Conservation (phyloP, 1,284 basidiomycete genomes). For the Tremellales sp. region DNA sequence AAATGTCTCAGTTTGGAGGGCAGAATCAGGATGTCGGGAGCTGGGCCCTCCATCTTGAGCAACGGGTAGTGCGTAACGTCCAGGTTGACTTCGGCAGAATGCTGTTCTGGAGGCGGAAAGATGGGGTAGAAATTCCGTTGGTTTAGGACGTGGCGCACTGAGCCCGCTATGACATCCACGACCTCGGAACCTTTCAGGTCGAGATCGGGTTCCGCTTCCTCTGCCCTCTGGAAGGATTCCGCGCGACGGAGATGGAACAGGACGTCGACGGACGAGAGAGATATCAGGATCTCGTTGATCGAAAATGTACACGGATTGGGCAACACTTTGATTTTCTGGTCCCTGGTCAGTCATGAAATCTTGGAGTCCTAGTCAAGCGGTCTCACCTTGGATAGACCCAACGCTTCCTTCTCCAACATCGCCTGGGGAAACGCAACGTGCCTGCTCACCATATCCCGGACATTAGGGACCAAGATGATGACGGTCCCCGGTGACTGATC, state of each 20-base stretch:
- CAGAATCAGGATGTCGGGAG: constrained; percentile 78
- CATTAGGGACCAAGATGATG: constrained; percentile 73
- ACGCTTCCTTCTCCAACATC: constrained; percentile 55
- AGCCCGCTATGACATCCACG: constrained; percentile 70
- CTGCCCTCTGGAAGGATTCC: constrained; percentile 69
- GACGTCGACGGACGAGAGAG: constrained; percentile 73
- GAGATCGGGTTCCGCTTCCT: constrained; percentile 58
- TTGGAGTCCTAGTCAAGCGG: not conserved
- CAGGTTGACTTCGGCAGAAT: constrained; percentile 75
- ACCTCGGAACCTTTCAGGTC: constrained; percentile 44
- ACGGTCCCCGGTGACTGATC: constrained; percentile 63
- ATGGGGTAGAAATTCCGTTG: constrained; percentile 95
- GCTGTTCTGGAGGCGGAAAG: constrained; percentile 75
- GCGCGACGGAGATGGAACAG: constrained; percentile 85
- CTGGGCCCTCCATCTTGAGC: constrained; percentile 46
- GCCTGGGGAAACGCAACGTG: constrained; percentile 87
- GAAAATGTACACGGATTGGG: constrained; percentile 85
- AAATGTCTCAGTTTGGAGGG: constrained; percentile 84
- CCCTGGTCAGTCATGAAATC: not conserved
- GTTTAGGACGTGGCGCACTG: constrained; percentile 74
- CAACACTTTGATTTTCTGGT: constrained; percentile 67
- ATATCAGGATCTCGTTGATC: constrained; percentile 79
- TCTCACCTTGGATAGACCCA: constrained; percentile 50
- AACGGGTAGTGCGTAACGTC: constrained; percentile 67
- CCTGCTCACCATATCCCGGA: constrained; percentile 71